Conservation (phyloP, 2,329 filamentous ascomycete genomes). For the Microthyrium microscopicum region DNA sequence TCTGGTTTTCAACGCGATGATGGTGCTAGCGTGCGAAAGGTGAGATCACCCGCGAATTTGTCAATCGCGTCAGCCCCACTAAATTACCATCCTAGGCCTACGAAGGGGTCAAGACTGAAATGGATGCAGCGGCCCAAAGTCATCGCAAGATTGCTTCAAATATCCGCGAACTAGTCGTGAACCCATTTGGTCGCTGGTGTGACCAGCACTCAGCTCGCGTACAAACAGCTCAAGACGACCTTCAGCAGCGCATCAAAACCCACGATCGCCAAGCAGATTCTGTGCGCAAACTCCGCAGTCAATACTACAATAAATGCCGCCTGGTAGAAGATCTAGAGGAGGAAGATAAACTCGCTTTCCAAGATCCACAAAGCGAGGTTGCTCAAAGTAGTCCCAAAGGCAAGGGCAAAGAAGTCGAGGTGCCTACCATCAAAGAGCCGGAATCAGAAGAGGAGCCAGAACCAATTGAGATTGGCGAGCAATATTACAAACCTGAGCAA, state of each 20-base stretch:
- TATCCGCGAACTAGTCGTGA: constrained; percentile 88
- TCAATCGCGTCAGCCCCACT: neutral
- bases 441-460: constrained; percentile 58
- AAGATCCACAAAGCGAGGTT: constrained; percentile 49
- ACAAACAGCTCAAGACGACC: constrained; percentile 85
- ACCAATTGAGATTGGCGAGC: constrained; percentile 77
- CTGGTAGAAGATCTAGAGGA: constrained; percentile 92
- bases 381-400: constrained; percentile 26
- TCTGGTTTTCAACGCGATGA: constrained; percentile 84
- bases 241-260: constrained; percentile 77
- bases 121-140: constrained; percentile 76
- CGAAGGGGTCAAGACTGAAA: constrained; percentile 80
- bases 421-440: constrained; percentile 79
- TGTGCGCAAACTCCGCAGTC: constrained; percentile 83
- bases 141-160: constrained; percentile 94
- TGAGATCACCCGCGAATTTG: constrained; percentile 22
- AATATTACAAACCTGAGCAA: constrained; percentile 68
- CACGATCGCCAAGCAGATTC: constrained; percentile 82
- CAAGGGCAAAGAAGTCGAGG: too few species aligned
- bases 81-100: constrained; percentile 47
- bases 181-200: constrained; percentile 90
- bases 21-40: constrained; percentile 89
- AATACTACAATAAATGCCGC: constrained; percentile 98
- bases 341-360: constrained; percentile 95
- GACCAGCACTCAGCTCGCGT: constrained; percentile 84